Base-by-base conservation (phyloP, 1,139 yeast genomes). In the Suhomyces bokatorum region DNA sequence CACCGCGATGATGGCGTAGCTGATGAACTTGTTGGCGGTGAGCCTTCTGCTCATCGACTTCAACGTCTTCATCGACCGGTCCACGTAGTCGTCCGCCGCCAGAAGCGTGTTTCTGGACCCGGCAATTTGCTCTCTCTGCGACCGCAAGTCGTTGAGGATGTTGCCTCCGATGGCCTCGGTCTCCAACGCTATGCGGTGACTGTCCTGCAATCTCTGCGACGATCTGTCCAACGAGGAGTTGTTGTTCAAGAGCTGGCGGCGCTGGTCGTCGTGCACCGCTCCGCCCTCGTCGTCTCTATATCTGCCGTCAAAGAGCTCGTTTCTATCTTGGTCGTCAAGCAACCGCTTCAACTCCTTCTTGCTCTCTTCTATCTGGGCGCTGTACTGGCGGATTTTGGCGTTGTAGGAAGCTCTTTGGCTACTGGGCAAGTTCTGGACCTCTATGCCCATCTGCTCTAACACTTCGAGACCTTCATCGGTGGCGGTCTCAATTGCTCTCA, bases 1-100 rank as follows among this genome's bases (percentile, higher is more conserved):
- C 13, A 93, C 91, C 2, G 87, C 96, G 48, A 95, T 93, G 47
- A 95, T 93, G n/a, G 96, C 96, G 58, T 90, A 89, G 47, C 96
- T 90, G 50, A 95, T 88, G 56, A 91, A 77, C 65, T 90, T 86
- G 67, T 95, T 95, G 4, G 98, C 95, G n/a, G 95, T 91, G 75
- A 93, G 77, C 58, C 99, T 73, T 65, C 98, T 78, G 27, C 97
- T 86, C 99, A 95, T 95, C 17, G 89, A 78, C 58, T 89, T 84
- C 58, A 95, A 72, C 0, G 99, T 95, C 48, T 87, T 80, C 48
- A 95, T 80, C 44, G 95, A 85, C 61, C 86, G 84, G 65, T 93
- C 99, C 43, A 95, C 96, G 58, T 91, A 90, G 1, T 87, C 82
- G 60, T 95, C 98, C 0, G 99, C 98, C 51, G 90, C 95, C 66